A percentile compares a stretch with the other conserved stretches of the same genome.
phyloP scores from a whole-genome alignment of 129 eudicot genomes.

The Tanacetum coccineum region DNA sequence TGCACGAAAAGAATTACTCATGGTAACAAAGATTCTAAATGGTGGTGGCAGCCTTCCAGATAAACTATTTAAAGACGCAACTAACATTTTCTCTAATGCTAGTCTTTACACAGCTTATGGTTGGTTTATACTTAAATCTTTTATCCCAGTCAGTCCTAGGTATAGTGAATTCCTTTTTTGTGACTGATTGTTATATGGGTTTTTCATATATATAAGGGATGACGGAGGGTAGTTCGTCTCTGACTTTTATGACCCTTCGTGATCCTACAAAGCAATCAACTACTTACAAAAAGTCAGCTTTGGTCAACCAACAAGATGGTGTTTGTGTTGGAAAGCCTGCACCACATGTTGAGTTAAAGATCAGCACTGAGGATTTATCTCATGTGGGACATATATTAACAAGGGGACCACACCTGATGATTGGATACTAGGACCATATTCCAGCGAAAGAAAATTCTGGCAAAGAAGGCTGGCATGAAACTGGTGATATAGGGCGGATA shows the following conservation, averaged over 20 bases:
- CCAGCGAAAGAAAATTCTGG: constrained; percentile 4
- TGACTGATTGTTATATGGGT: not conserved
- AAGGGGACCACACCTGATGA: constrained; percentile 85
- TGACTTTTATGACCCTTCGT: too few relatives aligned
- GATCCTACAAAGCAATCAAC: constrained; percentile 44
- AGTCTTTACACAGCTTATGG: constrained; percentile 78
- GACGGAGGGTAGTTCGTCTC: constrained; percentile 95
- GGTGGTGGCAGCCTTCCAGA: constrained; percentile 84
- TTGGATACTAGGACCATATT: constrained; percentile 73
- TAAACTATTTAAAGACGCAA: constrained; percentile 49
- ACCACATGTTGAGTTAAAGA: too few relatives aligned
- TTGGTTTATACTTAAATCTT: constrained; percentile 25
- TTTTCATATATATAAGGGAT: constrained; percentile 45
- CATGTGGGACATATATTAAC: too few relatives aligned
- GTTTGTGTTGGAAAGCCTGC: constrained; percentile 92
- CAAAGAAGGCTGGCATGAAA: constrained; percentile 73
- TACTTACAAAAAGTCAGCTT: constrained; percentile 8
- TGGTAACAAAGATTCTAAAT: constrained; percentile 69
- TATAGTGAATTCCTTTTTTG: not conserved
- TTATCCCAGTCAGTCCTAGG: not conserved
- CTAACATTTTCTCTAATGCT: constrained; percentile 51
- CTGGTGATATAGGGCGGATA: constrained; percentile 84
- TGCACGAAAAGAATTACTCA: constrained; percentile 18
- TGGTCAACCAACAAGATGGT: constrained; percentile 40
- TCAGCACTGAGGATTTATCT: too few relatives aligned